A percentile compares a stretch with the other conserved stretches of the same genome.
These are phyloP conservation scores for Pichia norvegensis DNA, from an alignment of 1,139 yeast genomes.

Conservation along the genomic window DNA sequence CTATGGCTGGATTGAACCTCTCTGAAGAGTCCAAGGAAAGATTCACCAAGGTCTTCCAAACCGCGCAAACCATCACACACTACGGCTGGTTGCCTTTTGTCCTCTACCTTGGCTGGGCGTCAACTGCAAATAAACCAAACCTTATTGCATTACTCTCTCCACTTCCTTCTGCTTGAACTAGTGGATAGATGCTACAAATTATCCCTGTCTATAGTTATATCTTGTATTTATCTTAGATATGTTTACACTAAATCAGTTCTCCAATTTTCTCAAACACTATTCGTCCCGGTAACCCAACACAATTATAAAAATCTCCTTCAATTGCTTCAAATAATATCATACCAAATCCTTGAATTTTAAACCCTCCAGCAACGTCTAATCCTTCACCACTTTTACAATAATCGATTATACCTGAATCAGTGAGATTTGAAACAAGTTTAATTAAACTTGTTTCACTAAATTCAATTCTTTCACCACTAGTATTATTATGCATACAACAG, in stretches of 20 bases:
- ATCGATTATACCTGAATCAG: constrained; percentile 45
- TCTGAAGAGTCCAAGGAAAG: constrained; percentile 84
- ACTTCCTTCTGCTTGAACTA: constrained; percentile 23
- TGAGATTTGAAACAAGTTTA: constrained; percentile 38
- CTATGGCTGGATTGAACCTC: constrained; percentile 31
- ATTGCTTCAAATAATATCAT: constrained; percentile 55
- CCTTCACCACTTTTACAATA: constrained; percentile 76
- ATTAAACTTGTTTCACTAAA: constrained; percentile 40
- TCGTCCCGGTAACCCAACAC: constrained; percentile 81
- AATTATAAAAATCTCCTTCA: constrained; percentile 76
- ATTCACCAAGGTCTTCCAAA: constrained; percentile 69
- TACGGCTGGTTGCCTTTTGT: constrained; percentile 97
- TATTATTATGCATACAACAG: constrained; percentile 12
- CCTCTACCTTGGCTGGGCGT: constrained; percentile 86
- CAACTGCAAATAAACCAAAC: constrained; percentile 78
- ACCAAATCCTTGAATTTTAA: constrained; percentile 70
- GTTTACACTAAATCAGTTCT: constrained; percentile 3
- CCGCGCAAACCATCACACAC: constrained; percentile 83
- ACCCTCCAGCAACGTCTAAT: constrained; percentile 82
- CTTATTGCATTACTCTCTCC: constrained; percentile 45
- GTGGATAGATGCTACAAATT: background rate
- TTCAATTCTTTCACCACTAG: constrained; percentile 3
- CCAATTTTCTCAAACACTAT: constrained; percentile 36
- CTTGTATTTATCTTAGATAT: constrained; percentile 2
- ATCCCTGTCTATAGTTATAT: constrained; percentile 5